Evolutionary conservation across 192 early-diverging fungal species (phyloP), one percentile per base, ranked within the genome.

Genomic region (Umbelopsis vinacea): DNA sequence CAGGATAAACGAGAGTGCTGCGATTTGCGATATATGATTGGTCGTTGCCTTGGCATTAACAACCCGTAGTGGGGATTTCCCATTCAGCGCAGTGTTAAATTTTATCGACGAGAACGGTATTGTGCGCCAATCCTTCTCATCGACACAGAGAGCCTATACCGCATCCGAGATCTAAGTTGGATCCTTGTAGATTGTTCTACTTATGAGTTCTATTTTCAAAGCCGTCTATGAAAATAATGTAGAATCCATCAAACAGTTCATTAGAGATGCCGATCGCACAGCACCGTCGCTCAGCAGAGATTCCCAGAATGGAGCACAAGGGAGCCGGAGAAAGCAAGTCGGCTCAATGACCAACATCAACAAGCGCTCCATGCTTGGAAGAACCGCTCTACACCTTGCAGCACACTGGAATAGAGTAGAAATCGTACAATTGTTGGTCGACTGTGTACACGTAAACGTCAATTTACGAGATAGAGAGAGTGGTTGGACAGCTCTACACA

Each of bases 401-500:
- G 80, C 76, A 26, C 57, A 68, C 11, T 69, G 57, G 67, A 83
- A 86, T 52, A 33, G 84, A 24, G 43, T 76, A 11, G 67, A 77
- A 19, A 66, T 79, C 15, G 78, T 83, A 45, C 60, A 60, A 24
- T 8, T 40, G 0, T 60, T 88, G 0, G 72, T 88, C 6, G 69
- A 75, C 22, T 80, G 80, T 73, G 66, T 82, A 10, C 73, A 69
- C 7, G 71, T 89, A 10, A 83, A 88, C 72, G 72, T 92, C 47
- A 93, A 93, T 68, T 37, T 79, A 17, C 78, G 79, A 66, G 92
- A 94, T 54, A 29, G 63, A 10, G 92, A 94, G 67, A 89, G 83
- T 54, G 89, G 89, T 0, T 93, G 90, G 81, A 93, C 92, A 17
- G 79, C 87, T 2, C 71, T 94, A 46, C 92, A 94, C 72, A 84